Conservation (phyloP, 108 stramenopile genomes). For the Fragilariopsis cylindrus region DNA sequence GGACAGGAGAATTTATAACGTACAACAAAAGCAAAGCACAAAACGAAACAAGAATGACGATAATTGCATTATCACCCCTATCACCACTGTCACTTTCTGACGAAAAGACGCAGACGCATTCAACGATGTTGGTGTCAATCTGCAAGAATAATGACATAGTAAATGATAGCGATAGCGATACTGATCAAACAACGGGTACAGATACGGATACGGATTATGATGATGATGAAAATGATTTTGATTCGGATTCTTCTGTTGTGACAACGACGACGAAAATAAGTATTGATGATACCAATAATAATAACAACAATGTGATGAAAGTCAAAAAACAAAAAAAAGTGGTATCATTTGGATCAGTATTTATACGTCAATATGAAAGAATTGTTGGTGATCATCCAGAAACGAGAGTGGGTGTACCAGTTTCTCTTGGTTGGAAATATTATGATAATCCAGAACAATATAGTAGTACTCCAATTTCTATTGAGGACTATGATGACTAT, state of each 20-base stretch:
- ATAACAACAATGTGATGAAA: not conserved
- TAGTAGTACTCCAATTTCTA: not conserved
- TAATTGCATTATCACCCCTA: no score
- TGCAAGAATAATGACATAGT: no score
- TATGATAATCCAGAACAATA: conserved; percentile 23
- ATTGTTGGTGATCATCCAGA: conserved; percentile 63
- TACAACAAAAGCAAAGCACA: no score
- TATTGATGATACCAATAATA: not conserved
- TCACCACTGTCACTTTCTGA: no score
- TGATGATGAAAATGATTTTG: not conserved
- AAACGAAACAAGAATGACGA: no score
- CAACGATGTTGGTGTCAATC: no score
- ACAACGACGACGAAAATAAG: not conserved
- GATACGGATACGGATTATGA: not conserved
- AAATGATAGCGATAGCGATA: not conserved
- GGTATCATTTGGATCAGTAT: conserved; percentile 40
- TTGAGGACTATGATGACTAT: conserved; percentile 56
- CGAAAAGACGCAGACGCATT: no score
- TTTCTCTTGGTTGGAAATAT: conserved; percentile 61
- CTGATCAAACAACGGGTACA: not conserved
- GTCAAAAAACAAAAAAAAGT: not conserved
- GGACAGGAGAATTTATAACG: no score
- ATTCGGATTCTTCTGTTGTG: not conserved
- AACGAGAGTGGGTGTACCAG: conserved; percentile 51
- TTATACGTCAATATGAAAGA: conserved; percentile 52